Base-by-base conservation (phyloP, 2,329 filamentous ascomycete species). In the Fusarium haematococcum region DNA sequence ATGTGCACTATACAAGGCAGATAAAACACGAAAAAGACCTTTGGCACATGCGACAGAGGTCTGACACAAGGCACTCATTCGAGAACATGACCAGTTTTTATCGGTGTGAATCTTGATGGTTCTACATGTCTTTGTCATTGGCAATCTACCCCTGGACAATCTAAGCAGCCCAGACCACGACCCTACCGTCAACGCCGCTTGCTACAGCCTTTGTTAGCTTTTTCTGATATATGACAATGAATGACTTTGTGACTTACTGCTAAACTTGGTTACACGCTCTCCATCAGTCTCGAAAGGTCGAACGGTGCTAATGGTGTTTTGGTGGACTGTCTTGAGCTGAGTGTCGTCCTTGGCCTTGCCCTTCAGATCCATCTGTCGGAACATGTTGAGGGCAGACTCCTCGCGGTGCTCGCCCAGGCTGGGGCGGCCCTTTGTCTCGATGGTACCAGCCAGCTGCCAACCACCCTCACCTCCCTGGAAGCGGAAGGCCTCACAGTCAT, bases 341-440 rank as follows among this genome's bases (percentile, higher is more conserved):
- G 95, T 98, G 82, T 98, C 95, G 79, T 97, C 95, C 81, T 94
- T 94, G 65, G 88, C 87, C 85, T 97, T 97, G 72, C 97, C 97
- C 88, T 97, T 98, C 75, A 99, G 88, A 84, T 99, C 97, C 97
- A 99, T 98, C 86, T 98, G 95, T 79, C 92, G 91, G 86, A 99
- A 99, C 95, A 98, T 98, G 84, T 98, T 98, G 82, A 98, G 87
- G 27, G 97, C 97, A 75, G 94, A 97, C 83, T 98, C 97, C 84
- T 98, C 97, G 35, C 93, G 89, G 68, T 87, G 86, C 65, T 90
- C 89, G 67, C 89, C 91, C 65, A 87, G 82, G 48, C 90, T 92
- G 32, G 88, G 86, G 6, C 88, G 86, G 59, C 90, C 88, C 84
- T 95, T 95, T 58, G 87, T 86, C 85, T 98, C 95, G 70, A 98